Percentiles rank a stretch among this genome's conserved stretches.
phyloP scores from a whole-genome alignment of 1,284 basidiomycete species.

The Papiliotrema terrestris region DNA sequence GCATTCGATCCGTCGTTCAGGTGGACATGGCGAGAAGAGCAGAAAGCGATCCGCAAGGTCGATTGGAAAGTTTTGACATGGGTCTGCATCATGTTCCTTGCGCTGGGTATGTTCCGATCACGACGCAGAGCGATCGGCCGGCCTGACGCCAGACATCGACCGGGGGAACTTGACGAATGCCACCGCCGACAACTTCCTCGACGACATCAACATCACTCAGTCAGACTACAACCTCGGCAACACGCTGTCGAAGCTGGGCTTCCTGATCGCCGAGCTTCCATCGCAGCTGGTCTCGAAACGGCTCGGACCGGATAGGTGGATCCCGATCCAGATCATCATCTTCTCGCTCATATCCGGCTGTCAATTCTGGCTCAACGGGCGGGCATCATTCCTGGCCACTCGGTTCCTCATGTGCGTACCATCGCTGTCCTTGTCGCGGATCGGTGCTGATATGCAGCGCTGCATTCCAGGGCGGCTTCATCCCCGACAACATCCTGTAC shows the following conservation, averaged over 20 bases:
- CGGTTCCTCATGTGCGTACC: slow-evolving; percentile 48
- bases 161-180: slow-evolving; percentile 55
- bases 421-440: too few relatives aligned
- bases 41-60: slow-evolving; percentile 59
- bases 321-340: slow-evolving; percentile 56
- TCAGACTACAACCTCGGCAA: slow-evolving; percentile 55
- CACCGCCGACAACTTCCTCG: slow-evolving; percentile 63
- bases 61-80: slow-evolving; percentile 54
- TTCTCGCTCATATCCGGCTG: slow-evolving; percentile 52
- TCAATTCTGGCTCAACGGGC: slow-evolving; percentile 62
- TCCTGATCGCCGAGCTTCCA: slow-evolving; percentile 55
- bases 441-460: neutral
- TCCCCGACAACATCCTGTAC: slow-evolving; percentile 59
- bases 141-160: slow-evolving; percentile 29
- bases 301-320: slow-evolving; percentile 53
- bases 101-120: neutral
- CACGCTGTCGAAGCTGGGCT: slow-evolving; percentile 56
- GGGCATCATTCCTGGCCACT: slow-evolving; percentile 54
- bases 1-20: slow-evolving; percentile 60
- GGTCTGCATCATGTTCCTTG: slow-evolving; percentile 4
- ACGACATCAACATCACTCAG: slow-evolving; percentile 52
- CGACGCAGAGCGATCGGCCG: neutral
- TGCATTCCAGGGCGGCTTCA: slow-evolving; percentile 51
- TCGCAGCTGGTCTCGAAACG: slow-evolving; percentile 68
- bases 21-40: slow-evolving; percentile 66